Evolutionary conservation across 192 early-diverging fungal genomes (phyloP), one percentile per base, ranked within the genome.

Genomic region (Backusella mclennaniae): DNA sequence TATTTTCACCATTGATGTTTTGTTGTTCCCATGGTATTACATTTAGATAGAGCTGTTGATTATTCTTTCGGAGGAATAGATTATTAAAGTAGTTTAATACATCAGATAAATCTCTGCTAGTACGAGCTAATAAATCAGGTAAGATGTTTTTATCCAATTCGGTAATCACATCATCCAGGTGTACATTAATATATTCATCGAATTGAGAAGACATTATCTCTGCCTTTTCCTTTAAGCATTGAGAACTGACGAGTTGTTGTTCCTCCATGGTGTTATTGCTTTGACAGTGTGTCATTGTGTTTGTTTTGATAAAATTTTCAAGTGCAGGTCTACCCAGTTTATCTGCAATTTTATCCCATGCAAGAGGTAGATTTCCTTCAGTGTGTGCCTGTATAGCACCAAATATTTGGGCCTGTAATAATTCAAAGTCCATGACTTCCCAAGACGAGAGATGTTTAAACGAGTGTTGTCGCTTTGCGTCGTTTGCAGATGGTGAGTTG

Each of bases 371-470:
- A 38, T 41, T 59, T 14, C 78, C 68, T 71, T 79, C 67, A 33
- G 78, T 79, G 29, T 63, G 78, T 35, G 78, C 53, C 23, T 79
- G 78, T 21, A 79, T 79, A 0, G 78, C 78, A 46, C 63, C 69
- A 26, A 69, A 70, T 44, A 79, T 79, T 63, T 79, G 78, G 1
- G 78, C 73, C 52, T 79, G 73, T 14, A 79, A 36, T n/a, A 79
- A 35, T 21, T 79, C 78, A 41, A 74, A 56, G 14, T 79, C 78
- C 78, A 79, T 79, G 0, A 66, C 21, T 21, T 76, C 75, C 35
- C 67, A 52, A 29, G 74, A 75, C 3, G 39, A 33, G 21, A 35
- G 7, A 69, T 35, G 67, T 12, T 69, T 33, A 17, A 69, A 69
- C 31, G 67, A 39, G 23, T 69, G 67, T n/a, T 36, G 67, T 21